Evolutionary conservation across 1,284 basidiomycete genomes (phyloP), one percentile per base, ranked within the genome.

Genomic region (Cerioporus squamosus): DNA sequence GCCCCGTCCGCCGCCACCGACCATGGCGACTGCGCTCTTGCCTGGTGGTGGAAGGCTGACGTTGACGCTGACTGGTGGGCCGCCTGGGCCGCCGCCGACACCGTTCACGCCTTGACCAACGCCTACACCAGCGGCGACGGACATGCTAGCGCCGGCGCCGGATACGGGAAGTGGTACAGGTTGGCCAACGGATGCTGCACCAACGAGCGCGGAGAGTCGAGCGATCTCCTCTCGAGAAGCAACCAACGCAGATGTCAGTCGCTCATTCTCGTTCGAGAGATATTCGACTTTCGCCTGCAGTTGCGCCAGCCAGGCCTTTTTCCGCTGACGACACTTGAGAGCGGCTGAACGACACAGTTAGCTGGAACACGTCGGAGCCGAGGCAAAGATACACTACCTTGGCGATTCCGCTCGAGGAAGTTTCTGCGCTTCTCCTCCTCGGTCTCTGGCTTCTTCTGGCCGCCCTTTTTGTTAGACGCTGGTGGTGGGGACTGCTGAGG

Each of bases 281-380:
- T 84, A 93, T 73, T 98, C 96, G 72, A 96, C 94, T 71, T 97
- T 97, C 53, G 90, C 88, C 75, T 99, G 97, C 18, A 99, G 80
- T 65, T 94, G 91, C 23, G 88, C 83, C 24, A 98, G 84, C 97
- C 97, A 99, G 6, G 95, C 95, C 77, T 99, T 99, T 76, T 99
- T 99, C 55, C 97, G 89, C 74, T 99, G 97, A 40, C 97, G 93
- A 75, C 97, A 99, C 78, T 99, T 99, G 70, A 98, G 86, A 3
- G 97, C 97, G 58, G 97, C 97, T 97, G 6, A 70, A 15, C 12
- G 18, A 24, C 3, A 29, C 24, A 7, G 18, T 38, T 22, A 33
- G 39, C 49, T 22, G 23, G 33, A 18, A 46, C 64, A 57, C 39
- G 55, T 26, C 43, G 40, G 53, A 26, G 18, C 43, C 15, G 18